Percentiles rank a stretch among this genome's conserved stretches.
phyloP scores from a whole-genome alignment of 257 asterid species.

The Solanum neorickii region DNA sequence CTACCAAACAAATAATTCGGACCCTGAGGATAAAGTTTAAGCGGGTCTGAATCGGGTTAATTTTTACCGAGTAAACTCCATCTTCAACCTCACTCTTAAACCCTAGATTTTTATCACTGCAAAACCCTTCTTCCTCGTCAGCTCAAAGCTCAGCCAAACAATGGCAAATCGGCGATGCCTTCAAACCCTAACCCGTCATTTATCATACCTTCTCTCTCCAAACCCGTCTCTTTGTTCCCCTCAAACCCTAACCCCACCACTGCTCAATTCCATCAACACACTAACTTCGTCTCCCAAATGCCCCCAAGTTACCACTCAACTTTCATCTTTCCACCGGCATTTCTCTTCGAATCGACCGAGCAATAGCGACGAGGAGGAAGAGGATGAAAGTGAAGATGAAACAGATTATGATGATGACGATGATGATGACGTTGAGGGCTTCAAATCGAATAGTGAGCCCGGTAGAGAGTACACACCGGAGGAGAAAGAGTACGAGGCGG shows the following conservation, averaged over 20 bases:
- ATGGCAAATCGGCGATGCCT: slow-evolving; percentile 71
- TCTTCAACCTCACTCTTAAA: background rate
- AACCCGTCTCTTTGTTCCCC: slow-evolving; percentile 12
- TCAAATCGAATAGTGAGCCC: background rate
- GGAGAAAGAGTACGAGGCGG: slow-evolving; percentile 1
- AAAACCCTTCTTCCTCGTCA: background rate
- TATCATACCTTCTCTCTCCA: background rate
- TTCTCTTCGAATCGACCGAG: slow-evolving; percentile 4
- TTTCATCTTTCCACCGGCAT: background rate
- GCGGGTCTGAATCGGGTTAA: background rate
- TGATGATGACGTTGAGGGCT: background rate
- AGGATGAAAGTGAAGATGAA: slow-evolving; percentile 1
- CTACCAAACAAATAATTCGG: background rate
- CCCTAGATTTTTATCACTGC: background rate
- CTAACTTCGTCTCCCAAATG: slow-evolving; percentile 5
- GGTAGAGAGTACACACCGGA: background rate
- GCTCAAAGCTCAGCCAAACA: slow-evolving; percentile 6
- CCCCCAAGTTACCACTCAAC: background rate
- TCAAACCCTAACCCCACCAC: slow-evolving; percentile 13
- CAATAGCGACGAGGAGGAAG: background rate
- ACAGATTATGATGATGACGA: background rate
- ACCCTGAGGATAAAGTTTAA: background rate
- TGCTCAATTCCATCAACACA: background rate
- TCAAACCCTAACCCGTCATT: slow-evolving; percentile 20
- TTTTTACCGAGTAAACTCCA: background rate